Base-by-base conservation (phyloP, 2,329 filamentous ascomycete species). In the Calonectria hawksworthii region DNA sequence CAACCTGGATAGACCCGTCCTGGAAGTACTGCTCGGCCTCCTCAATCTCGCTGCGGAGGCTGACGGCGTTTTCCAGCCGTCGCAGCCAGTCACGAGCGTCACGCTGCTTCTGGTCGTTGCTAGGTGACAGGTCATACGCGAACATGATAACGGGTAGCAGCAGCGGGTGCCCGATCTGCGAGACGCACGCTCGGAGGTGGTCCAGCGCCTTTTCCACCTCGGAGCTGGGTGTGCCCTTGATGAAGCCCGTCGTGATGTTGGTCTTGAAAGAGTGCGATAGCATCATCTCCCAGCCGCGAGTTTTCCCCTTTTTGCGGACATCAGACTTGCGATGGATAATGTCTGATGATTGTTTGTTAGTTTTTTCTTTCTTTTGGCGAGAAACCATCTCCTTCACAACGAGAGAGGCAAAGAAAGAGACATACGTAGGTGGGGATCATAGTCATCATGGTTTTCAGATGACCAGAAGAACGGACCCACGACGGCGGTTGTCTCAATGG, bases 261-360 rank as follows among this genome's bases (percentile, higher is more conserved):
- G 88, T 89, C 16, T 83, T 85, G 83, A 92, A 89, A 61, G 87
- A 88, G 82, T 93, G 87, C 4, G 90, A 92, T 47, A 93, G 87
- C 86, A 92, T 91, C 70, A 92, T 86, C 83, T 93, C 92, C 90
- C 91, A 93, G 56, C 92, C 92, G 70, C 92, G 89, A 21, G 91
- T 93, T 80, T 87, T 88, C 75, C 90, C 91, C 84, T 91, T 92
- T 81, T 93, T 93, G 66, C 90, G 89, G 41, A 93, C 91, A 79
- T 93, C 91, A n/a, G 90, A 92, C 83, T 93, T 93, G 77, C 92
- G 89, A 80, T 91, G 92, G 74, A 93, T 88, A 77, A 93, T 90
- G 79, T 93, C 89, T 90, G 72, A 11, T 18, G 21, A 18, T 9
- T 4, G n/a, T 8, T 14, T 67, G 38, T 52, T 8, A 28, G 14